Percentiles rank a stretch among this genome's conserved stretches.
Evolutionary conservation across 768 basidiomycete genomes (phyloP).

Genomic region (Phlebiopsis flavidoalba): DNA sequence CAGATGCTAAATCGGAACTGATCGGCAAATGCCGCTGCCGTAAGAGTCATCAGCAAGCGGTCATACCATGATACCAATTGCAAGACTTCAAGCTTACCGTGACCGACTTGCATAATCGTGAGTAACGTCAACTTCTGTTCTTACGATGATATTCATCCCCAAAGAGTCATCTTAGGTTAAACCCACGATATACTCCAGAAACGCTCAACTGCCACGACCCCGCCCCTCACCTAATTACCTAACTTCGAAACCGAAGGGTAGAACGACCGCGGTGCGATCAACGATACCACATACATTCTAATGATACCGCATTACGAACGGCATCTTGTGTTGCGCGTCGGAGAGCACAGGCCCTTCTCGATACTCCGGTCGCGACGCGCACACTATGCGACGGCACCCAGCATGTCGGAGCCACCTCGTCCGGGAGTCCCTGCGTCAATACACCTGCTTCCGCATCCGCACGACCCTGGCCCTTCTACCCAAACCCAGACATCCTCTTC

Average conservation of each 20-base stretch:
- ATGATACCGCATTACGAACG: neutral
- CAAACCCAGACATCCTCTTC: neutral
- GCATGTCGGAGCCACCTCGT: conserved; percentile 1
- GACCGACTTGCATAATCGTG: neutral
- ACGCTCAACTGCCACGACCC: too few species aligned
- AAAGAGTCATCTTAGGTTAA: neutral
- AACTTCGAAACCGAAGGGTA: neutral
- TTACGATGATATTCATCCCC: neutral
- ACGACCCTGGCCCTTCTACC: conserved; percentile 12
- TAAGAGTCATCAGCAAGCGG: neutral
- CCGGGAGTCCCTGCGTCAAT: neutral
- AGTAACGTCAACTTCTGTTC: neutral
- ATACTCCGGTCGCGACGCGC: neutral
- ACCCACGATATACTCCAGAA: too few species aligned
- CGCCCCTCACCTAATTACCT: neutral
- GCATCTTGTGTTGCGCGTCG: neutral
- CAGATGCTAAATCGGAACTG: too few species aligned
- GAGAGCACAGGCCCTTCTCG: neutral
- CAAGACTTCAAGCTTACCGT: neutral
- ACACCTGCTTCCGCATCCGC: conserved; percentile 16
- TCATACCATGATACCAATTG: too few species aligned
- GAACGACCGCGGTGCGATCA: neutral
- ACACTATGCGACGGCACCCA: neutral
- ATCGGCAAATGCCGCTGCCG: neutral
- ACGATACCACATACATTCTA: neutral